Evolutionary conservation across 1,284 basidiomycete genomes (phyloP).

Genomic region (Neonothopanus nambi): DNA sequence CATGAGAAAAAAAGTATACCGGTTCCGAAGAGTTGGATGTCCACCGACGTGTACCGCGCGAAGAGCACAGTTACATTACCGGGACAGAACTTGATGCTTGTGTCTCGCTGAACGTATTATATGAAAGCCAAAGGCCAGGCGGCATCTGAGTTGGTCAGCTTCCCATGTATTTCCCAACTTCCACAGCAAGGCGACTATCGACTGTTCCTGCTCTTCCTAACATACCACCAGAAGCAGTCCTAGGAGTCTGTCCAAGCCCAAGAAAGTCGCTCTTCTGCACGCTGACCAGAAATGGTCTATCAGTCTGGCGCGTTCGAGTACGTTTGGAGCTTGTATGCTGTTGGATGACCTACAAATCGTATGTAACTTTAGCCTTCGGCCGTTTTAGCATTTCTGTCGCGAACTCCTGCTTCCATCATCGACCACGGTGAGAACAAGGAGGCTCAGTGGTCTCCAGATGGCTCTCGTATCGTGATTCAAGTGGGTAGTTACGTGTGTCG

Average conservation of each 20-base stretch:
- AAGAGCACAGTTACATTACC: no score
- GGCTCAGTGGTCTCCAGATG: slow-evolving; percentile 81
- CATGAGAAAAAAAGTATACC: background rate
- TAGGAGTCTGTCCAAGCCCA: slow-evolving; percentile 64
- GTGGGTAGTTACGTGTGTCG: slow-evolving; percentile 40
- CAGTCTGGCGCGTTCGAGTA: slow-evolving; percentile 86
- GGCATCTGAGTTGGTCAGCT: no score
- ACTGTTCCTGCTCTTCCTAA: slow-evolving; percentile 67
- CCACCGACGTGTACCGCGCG: no score
- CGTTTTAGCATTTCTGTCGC: slow-evolving; percentile 71
- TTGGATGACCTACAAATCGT: slow-evolving; percentile 12
- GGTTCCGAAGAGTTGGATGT: no score
- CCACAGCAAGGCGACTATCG: slow-evolving; percentile 70
- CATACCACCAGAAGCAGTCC: slow-evolving; percentile 54
- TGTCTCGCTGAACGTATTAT: no score
- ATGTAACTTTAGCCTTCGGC: slow-evolving; percentile 65
- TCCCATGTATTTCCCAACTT: slow-evolving; percentile 81
- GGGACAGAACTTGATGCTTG: no score
- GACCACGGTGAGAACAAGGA: slow-evolving; percentile 79
- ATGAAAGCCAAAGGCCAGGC: no score
- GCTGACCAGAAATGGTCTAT: slow-evolving; percentile 65
- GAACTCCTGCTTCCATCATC: slow-evolving; percentile 73
- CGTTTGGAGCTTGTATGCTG: slow-evolving; percentile 31
- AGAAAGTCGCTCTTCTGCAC: slow-evolving; percentile 80
- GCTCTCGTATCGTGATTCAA: slow-evolving; percentile 74